Percentiles rank a stretch among this genome's conserved stretches.
Evolutionary conservation across 345 rosid species (phyloP).

Genomic region (Lumnitzera littorea): DNA sequence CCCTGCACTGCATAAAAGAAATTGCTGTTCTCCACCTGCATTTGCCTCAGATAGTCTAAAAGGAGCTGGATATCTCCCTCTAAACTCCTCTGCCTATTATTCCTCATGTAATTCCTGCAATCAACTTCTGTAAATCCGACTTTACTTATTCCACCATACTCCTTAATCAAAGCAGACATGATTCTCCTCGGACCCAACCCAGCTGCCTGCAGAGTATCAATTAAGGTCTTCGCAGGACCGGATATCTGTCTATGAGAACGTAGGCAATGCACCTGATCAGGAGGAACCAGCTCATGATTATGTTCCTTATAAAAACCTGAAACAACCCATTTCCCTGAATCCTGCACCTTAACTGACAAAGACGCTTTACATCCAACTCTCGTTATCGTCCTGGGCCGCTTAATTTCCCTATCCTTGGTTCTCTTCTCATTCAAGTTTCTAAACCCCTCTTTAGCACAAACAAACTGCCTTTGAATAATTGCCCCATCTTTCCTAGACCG

Average conservation of each 20-base stretch:
- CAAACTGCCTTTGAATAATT: conserved; percentile 44
- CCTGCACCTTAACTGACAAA: conserved; percentile 38
- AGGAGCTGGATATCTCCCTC: conserved; percentile 36
- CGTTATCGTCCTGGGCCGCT: conserved; percentile 37
- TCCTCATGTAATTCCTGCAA: conserved; percentile 46
- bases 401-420: conserved; percentile 40
- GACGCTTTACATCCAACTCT: conserved; percentile 42
- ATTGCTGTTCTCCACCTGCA: conserved; percentile 32
- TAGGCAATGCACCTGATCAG: conserved; percentile 40
- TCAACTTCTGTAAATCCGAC: conserved; percentile 47
- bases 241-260: conserved; percentile 44
- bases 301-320: conserved; percentile 32
- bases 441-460: conserved; percentile 49
- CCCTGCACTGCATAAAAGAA: conserved; percentile 46
- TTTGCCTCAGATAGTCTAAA: conserved; percentile 44
- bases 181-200: conserved; percentile 46
- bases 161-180: conserved; percentile 42
- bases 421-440: conserved; percentile 42
- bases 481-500: conserved; percentile 52
- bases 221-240: conserved; percentile 41
- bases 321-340: conserved; percentile 45
- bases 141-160: conserved; percentile 44
- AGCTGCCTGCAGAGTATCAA: conserved; percentile 46
- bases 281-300: conserved; percentile 42
- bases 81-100: conserved; percentile 37